Percentiles rank a stretch among this genome's conserved stretches.
Conservation (phyloP, 2,329 filamentous ascomycete genomes). For the Aspergillus tamarii region DNA sequence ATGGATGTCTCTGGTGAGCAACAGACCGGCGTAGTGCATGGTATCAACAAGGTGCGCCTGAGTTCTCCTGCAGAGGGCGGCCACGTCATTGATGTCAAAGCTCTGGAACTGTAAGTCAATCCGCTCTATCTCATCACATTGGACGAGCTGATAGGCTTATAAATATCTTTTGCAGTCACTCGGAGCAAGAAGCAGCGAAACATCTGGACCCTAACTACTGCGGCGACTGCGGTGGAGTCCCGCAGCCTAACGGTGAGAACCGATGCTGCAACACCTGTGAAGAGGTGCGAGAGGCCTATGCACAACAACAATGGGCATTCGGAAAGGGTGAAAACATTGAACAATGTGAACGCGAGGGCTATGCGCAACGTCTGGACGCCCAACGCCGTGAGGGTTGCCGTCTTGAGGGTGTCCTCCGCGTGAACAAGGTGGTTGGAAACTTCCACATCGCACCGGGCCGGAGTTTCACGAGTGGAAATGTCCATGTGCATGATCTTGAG, state of each 20-base stretch:
- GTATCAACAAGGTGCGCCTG: conserved; percentile 87
- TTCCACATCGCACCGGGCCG: conserved; percentile 97
- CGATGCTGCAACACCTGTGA: conserved; percentile 97
- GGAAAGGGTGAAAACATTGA: conserved; percentile 89
- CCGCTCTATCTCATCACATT: conserved; percentile 12
- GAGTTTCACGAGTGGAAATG: conserved; percentile 92
- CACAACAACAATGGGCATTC: conserved; percentile 87
- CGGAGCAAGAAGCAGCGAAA: conserved; percentile 66
- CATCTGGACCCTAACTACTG: conserved; percentile 94
- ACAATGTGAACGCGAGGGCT: conserved; percentile 94
- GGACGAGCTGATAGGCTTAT: not conserved
- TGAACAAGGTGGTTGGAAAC: conserved; percentile 98
- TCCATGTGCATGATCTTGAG: conserved; percentile 97
- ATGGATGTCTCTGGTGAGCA: conserved; percentile 99
- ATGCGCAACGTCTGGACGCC: conserved; percentile 81
- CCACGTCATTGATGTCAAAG: conserved; percentile 70
- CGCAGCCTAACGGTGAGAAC: conserved; percentile 71
- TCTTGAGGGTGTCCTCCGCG: conserved; percentile 85
- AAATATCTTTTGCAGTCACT: conserved; percentile 57
- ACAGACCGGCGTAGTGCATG: conserved; percentile 90
- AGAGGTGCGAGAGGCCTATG: conserved; percentile 94
- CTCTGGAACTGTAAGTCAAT: conserved; percentile 65
- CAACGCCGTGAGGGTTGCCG: conserved; percentile 93
- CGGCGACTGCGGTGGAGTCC: conserved; percentile 90
- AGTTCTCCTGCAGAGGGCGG: conserved; percentile 73